Conservation (phyloP, 345 rosid species). For the Theobroma cacao region DNA sequence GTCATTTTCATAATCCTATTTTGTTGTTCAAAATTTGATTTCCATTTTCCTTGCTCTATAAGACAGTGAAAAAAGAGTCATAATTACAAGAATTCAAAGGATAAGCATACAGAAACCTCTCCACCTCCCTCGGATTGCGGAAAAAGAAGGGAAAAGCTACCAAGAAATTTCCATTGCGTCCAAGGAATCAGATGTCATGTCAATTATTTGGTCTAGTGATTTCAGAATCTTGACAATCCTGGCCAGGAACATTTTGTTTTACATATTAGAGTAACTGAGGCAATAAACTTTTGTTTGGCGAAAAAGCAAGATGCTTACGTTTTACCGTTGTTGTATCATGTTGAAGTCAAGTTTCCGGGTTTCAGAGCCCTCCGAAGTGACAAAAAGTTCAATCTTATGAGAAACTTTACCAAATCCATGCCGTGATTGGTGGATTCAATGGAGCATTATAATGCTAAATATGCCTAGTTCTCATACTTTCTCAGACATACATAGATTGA, state of each 20-base stretch:
- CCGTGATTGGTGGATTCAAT: background rate
- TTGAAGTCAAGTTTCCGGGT: background rate
- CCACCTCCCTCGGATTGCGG: background rate
- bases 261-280: background rate
- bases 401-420: background rate
- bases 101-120: background rate
- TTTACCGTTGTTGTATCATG: background rate
- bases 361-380: no score
- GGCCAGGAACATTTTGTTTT: background rate
- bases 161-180: background rate
- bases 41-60: background rate
- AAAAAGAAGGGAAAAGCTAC: background rate
- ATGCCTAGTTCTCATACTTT: background rate
- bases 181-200: background rate
- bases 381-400: background rate
- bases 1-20: background rate
- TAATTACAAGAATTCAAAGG: background rate
- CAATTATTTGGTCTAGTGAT: background rate
- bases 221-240: background rate
- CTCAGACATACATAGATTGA: background rate
- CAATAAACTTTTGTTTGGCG: background rate
- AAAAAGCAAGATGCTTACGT: background rate
- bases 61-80: background rate
- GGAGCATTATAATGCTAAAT: background rate
- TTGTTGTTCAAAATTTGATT: background rate